Evolutionary conservation across 495 filamentous ascomycete species (phyloP), one percentile per base, ranked within the genome.

Genomic region (Penicillium simplicissimum): DNA sequence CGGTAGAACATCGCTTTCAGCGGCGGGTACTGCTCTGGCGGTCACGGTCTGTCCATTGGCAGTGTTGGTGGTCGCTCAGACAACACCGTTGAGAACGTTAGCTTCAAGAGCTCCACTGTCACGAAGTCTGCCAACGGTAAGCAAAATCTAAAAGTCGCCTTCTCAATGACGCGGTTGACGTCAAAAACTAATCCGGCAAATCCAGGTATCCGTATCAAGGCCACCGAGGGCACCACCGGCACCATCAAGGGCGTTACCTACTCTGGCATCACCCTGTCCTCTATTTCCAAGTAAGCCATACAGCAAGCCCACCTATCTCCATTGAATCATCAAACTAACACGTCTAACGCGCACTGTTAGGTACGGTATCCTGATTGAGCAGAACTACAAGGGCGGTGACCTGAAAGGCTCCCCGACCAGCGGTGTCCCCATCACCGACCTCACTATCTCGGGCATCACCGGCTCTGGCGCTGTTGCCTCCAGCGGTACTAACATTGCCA

Each of bases 301-400:
- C 11, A 23, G 8, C 0, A 45, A 11, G 4, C 3, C 17, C 2
- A 4, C 14, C 5, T 21, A 42, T 11, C 2, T 6, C 0, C 15
- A 4, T 19, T 42, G 2, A n/a, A 15, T 5, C 19, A 23, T 55
- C 37, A 21, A n/a, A 36, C 25, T 61, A 38, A 55, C 62, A 17
- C 14, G 1, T 0, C 25, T 61, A 38, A 55, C 62, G 13, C 14
- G 1, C 1, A n/a, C 33, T 33, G 4, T 2, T 38, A 72, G 67
- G 3, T 86, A 87, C 66, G 86, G 85, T 43, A 84, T 89, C 56
- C 71, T 86, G 40, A 83, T 89, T 55, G 75, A 88, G 72, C 86
- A 89, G 70, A 83, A 87, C 69, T 89, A 88, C 57, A 72, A 82
- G 65, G 82, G 83, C 57, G 84, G 84, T 28, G 71, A 70, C 60